Conservation (phyloP, 257 asterid genomes). For the Cynanchum wilfordii region DNA sequence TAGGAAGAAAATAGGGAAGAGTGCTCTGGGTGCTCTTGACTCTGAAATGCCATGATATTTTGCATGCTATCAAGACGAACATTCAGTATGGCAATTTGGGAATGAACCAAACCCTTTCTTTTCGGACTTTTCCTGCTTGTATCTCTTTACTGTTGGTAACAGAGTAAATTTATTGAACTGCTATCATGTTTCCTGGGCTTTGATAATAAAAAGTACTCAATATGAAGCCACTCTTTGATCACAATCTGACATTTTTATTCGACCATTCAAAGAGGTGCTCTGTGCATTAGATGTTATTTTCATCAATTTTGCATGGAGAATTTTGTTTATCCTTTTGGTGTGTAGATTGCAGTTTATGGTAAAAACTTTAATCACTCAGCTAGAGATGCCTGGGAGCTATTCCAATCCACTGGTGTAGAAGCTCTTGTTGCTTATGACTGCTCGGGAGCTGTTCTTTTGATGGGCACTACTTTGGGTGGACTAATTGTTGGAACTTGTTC, state of each 20-base stretch:
- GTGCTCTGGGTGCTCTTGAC: not conserved
- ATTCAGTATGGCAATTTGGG: not conserved
- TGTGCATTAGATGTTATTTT: not conserved
- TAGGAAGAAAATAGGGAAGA: not conserved
- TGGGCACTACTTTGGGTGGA: conserved; percentile 87
- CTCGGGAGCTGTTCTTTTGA: conserved; percentile 88
- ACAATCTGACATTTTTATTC: not conserved
- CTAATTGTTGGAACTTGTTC: conserved; percentile 84
- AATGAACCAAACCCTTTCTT: not conserved
- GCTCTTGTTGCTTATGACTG: conserved; percentile 94
- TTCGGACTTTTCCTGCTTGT: not conserved
- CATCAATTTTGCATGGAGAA: not conserved
- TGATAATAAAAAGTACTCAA: not conserved
- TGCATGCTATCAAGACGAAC: not conserved
- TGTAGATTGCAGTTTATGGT: conserved; percentile 88
- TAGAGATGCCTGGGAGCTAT: conserved; percentile 97
- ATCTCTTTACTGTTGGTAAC: not conserved
- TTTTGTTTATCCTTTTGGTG: conserved; percentile 2
- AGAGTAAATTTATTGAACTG: not conserved
- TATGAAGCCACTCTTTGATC: not conserved
- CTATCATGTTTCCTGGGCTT: not conserved
- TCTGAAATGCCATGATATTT: not conserved
- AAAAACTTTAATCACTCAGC: conserved; percentile 93
- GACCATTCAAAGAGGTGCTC: not conserved
- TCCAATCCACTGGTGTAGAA: conserved; percentile 95